Conservation (phyloP, 306 rosid species). For the Prunus salicina region DNA sequence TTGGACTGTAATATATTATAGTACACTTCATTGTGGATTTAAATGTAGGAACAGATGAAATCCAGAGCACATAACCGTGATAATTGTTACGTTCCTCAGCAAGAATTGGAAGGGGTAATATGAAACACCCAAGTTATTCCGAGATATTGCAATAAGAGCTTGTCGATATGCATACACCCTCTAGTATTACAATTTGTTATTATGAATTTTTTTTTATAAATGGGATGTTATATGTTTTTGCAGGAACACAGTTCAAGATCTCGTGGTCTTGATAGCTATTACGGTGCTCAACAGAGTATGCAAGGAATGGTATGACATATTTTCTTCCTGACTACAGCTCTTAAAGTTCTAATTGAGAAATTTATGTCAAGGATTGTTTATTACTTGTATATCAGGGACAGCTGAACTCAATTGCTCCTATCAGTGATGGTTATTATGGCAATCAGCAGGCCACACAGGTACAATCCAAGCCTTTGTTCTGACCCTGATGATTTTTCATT, state of each 20-base stretch:
- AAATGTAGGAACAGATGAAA: constrained; percentile 40
- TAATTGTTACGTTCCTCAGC: constrained; percentile 31
- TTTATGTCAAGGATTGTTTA: constrained; percentile 1
- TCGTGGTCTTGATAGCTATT: constrained; percentile 33
- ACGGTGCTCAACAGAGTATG: constrained; percentile 33
- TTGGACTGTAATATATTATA: neutral
- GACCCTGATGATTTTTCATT: constrained; percentile 3
- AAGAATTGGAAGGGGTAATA: constrained; percentile 38
- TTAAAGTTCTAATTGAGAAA: neutral
- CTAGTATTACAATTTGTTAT: neutral
- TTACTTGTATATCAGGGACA: constrained; percentile 29
- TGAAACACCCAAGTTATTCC: constrained; percentile 12
- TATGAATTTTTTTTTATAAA: neutral
- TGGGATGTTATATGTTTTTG: neutral
- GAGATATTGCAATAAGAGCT: constrained; percentile 1
- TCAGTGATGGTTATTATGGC: constrained; percentile 32
- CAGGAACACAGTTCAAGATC: constrained; percentile 50
- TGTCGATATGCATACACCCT: neutral
- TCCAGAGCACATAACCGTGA: constrained; percentile 32
- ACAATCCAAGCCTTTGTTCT: constrained; percentile 4
- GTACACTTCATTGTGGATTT: constrained; percentile 4
- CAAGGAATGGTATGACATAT: constrained; percentile 34
- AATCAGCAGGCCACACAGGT: constrained; percentile 35
- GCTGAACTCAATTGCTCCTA: constrained; percentile 33
- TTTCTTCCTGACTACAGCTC: constrained; percentile 7